Base-by-base conservation (phyloP, 139 green algal species). In the Haematococcus sp. region DNA sequence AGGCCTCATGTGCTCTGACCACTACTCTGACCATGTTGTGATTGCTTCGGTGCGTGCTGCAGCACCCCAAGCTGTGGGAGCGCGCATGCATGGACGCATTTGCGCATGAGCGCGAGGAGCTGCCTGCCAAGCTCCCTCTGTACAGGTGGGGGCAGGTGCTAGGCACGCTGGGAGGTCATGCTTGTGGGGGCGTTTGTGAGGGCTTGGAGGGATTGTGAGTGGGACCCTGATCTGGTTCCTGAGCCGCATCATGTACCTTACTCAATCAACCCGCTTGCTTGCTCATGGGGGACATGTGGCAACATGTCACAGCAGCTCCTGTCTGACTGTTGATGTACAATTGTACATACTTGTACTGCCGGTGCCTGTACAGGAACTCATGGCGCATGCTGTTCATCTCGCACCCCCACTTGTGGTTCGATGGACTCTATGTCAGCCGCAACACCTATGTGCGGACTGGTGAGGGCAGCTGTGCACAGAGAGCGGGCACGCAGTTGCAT, bases 371-470 rank as follows among this genome's bases (percentile, higher is more conserved):
- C 76, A 83, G 81, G 59, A 58, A 81, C 55, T 84, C 60, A 40
- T 97, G 92, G 92, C 81, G 84, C n/a, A 68, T 73, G 2, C 85
- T 94, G 86, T 96, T 91, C 66, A 52, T 97, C 28, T 76, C 90
- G 35, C 75, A 84, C 44, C 90, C 89, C 0, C 92, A 94, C 70
- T 27, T 95, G 43, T 80, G 91, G 9, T 92, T 89, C 75, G 91
- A 96, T 63, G 91, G 91, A 1, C 17, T 95, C 19, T 95, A 93
- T 56, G 74, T 76, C 4, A 40, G 71, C 63, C 52, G 58, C 63
- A 97, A 97, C 87, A 96, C 92, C 1, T 97, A 97, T 77, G 83
- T 97, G 22, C 64, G 82, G 0, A 86, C 80, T 43, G 90, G 40
- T 49, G 40, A 19, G 40, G 7, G 7, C 40, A 19, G 40, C 11